phyloP scores from a whole-genome alignment of 176 grass and related monocot species.

The Melocanna baccifera region DNA sequence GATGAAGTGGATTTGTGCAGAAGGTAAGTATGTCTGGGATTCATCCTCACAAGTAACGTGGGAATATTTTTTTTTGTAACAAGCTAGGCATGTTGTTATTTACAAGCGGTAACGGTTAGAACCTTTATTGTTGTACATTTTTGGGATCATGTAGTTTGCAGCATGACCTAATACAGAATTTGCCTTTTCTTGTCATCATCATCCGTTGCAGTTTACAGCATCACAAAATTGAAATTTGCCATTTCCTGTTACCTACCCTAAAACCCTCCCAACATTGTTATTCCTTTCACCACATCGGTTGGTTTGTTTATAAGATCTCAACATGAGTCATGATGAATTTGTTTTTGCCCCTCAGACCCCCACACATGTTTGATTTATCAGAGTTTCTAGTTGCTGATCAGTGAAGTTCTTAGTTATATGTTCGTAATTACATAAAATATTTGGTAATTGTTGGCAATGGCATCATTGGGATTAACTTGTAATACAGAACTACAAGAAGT shows the following conservation, averaged over 20 bases:
- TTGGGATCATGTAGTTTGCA: constrained; percentile 18
- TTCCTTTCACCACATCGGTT: background rate
- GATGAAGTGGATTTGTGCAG: background rate
- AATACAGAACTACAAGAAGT: background rate
- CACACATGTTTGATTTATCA: background rate
- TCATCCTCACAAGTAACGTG: constrained; percentile 1
- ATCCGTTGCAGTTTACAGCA: background rate
- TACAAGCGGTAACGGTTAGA: background rate
- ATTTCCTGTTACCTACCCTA: background rate
- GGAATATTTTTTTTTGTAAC: background rate
- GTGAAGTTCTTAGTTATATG: background rate
- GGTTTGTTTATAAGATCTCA: background rate
- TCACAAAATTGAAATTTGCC: background rate
- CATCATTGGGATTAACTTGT: background rate
- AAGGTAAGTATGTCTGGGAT: constrained; percentile 19
- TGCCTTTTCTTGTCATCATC: background rate
- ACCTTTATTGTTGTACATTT: background rate
- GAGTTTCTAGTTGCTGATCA: background rate
- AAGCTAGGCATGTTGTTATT: background rate
- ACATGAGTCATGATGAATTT: background rate
- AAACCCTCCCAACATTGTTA: background rate
- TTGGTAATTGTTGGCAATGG: background rate
- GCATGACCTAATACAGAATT: background rate
- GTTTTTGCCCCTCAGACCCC: background rate
- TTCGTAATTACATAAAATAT: background rate